A percentile compares a stretch with the other conserved stretches of the same genome.
phyloP scores from a whole-genome alignment of 148 eudicot genomes.

The Bassia scoparia region DNA sequence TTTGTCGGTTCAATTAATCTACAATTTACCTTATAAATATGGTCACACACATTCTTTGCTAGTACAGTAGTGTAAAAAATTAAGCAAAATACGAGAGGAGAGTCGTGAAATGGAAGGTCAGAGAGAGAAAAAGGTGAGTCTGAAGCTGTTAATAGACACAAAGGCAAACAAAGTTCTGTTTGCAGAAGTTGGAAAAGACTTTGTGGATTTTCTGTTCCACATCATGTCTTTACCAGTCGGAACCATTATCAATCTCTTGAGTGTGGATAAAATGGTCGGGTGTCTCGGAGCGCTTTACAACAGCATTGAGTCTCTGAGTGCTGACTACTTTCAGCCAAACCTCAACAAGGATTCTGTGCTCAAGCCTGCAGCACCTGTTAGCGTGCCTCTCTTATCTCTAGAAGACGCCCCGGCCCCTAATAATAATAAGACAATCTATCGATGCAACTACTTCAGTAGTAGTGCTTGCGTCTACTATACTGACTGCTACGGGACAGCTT shows the following conservation, averaged over 20 bases:
- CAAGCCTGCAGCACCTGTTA: not conserved
- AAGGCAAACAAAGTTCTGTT: slow-evolving; percentile 18
- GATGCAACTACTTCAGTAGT: not conserved
- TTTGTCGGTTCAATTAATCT: too few species aligned
- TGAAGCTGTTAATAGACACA: slow-evolving; percentile 24
- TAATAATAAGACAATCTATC: not conserved
- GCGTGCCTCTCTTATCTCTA: slow-evolving; percentile 13
- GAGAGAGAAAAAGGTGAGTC: too few species aligned
- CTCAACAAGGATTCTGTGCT: not conserved
- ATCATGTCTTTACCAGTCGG: slow-evolving; percentile 19
- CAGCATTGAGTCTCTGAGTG: slow-evolving; percentile 15
- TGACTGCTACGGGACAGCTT: not conserved
- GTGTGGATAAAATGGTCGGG: slow-evolving; percentile 6
- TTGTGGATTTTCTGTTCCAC: slow-evolving; percentile 27
- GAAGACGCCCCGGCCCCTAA: not conserved
- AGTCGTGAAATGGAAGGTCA: too few species aligned
- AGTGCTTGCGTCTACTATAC: not conserved
- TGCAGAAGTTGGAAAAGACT: slow-evolving; percentile 32
- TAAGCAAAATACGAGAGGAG: too few species aligned
- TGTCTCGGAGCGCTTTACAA: slow-evolving; percentile 18
- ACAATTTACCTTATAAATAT: too few species aligned
- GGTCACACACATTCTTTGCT: too few species aligned
- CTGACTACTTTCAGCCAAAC: slow-evolving; percentile 9
- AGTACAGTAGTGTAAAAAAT: too few species aligned
- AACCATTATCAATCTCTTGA: slow-evolving; percentile 6